phyloP scores from a whole-genome alignment of 768 basidiomycete species.

The Psilocybe cubensis region DNA sequence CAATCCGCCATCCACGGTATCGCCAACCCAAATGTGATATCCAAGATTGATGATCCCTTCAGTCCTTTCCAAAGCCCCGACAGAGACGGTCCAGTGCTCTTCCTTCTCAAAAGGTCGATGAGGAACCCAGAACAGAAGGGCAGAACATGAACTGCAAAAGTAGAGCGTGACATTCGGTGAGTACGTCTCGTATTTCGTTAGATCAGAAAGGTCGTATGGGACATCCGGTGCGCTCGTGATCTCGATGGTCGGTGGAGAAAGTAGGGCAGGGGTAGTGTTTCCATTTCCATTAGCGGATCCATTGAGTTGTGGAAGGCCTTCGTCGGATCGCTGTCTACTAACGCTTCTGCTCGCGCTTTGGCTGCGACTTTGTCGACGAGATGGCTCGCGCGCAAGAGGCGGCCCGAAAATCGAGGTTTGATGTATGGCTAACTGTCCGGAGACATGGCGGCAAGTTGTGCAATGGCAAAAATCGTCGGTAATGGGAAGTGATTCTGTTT shows the following conservation, averaged over 20 bases:
- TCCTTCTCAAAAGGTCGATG: constrained; percentile 8
- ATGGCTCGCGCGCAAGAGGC: constrained; percentile 17
- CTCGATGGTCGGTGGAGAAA: constrained; percentile 13
- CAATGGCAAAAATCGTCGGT: constrained; percentile 31
- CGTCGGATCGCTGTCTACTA: background rate
- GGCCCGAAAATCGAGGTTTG: constrained; percentile 22
- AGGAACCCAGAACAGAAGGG: constrained; percentile 26
- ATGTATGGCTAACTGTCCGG: constrained; percentile 29
- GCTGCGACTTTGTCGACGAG: constrained; percentile 13
- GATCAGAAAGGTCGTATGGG: constrained; percentile 21
- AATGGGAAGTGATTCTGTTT: constrained; percentile 24
- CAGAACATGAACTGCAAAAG: constrained; percentile 32
- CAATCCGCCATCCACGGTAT: constrained; percentile 36
- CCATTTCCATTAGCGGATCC: background rate
- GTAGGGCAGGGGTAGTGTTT: background rate
- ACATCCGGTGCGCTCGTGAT: constrained; percentile 12
- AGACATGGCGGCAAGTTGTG: constrained; percentile 29
- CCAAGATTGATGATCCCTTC: constrained; percentile 26
- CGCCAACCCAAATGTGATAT: constrained; percentile 29
- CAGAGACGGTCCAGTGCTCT: constrained; percentile 26
- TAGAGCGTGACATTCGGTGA: constrained; percentile 25
- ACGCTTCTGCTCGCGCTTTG: constrained; percentile 8
- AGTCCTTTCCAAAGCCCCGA: constrained; percentile 27
- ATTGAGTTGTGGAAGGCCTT: background rate
- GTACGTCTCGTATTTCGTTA: constrained; percentile 24